These are phyloP conservation scores for Fusarium sp. DNA, from an alignment of 2,329 filamentous ascomycete genomes.

Conservation along the genomic window DNA sequence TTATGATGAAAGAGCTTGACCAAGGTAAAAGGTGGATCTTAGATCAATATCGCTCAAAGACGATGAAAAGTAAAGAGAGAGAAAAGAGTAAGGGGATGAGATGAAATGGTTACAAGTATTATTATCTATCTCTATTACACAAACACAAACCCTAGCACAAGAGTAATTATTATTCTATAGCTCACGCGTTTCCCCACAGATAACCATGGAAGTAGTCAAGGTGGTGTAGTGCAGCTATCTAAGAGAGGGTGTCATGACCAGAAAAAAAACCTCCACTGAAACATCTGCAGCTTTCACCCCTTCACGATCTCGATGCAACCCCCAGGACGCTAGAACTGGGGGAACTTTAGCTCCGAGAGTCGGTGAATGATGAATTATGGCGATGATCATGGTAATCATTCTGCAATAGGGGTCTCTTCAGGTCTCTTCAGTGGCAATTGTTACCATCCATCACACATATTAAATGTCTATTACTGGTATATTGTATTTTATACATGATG, in stretches of 20 bases:
- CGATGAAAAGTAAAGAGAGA: slow-evolving; percentile 11
- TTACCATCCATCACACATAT: background rate
- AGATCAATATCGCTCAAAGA: slow-evolving; percentile 15
- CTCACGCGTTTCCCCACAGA: slow-evolving; percentile 48
- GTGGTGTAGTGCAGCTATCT: background rate
- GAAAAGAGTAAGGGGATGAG: slow-evolving; percentile 4
- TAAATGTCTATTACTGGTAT: background rate
- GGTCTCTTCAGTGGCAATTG: slow-evolving; percentile 22
- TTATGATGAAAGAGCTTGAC: background rate
- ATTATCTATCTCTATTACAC: background rate
- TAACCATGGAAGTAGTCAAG: background rate
- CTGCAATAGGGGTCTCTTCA: slow-evolving; percentile 21
- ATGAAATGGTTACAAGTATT: background rate
- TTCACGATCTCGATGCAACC: slow-evolving; percentile 32
- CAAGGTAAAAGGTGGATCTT: slow-evolving; percentile 17
- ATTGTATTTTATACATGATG: background rate
- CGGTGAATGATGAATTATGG: slow-evolving; percentile 37
- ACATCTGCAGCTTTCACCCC: slow-evolving; percentile 3
- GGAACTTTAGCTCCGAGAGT: slow-evolving; percentile 42
- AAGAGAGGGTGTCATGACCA: slow-evolving; percentile 33
- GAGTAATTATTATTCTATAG: slow-evolving; percentile 5
- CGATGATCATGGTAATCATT: slow-evolving; percentile 15
- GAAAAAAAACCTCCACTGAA: slow-evolving; percentile 8
- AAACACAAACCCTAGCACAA: slow-evolving; percentile 13
- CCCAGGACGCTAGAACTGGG: slow-evolving; percentile 11